Conservation (phyloP, 2,329 filamentous ascomycete genomes). For the Ophiocordyceps robertsii region DNA sequence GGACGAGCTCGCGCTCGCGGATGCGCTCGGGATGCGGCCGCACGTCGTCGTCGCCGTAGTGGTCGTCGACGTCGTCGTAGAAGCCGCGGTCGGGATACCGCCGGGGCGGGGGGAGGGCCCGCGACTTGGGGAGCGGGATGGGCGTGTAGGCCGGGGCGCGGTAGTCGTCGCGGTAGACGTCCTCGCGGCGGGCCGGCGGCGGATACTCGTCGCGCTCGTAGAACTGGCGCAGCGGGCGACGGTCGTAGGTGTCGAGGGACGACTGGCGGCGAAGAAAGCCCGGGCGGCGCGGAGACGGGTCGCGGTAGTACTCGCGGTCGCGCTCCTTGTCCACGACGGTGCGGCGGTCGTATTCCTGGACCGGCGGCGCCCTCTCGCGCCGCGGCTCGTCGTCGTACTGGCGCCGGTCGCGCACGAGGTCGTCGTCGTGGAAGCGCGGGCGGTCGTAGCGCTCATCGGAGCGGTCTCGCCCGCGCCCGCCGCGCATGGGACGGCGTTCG, state of each 20-base stretch:
- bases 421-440: constrained; percentile 33
- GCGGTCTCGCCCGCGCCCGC: constrained; percentile 26
- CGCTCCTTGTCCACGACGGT: constrained; percentile 43
- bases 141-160: constrained; percentile 38
- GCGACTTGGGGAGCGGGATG: constrained; percentile 56
- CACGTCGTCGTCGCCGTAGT: constrained; percentile 60
- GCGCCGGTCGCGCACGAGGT: constrained; percentile 33
- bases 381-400: constrained; percentile 38
- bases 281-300: constrained; percentile 46
- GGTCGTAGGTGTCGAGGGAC: constrained; percentile 81
- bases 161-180: constrained; percentile 32
- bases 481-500: constrained; percentile 30
- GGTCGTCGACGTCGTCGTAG: constrained; percentile 53
- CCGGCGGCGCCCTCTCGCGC: constrained; percentile 17
- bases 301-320: constrained; percentile 31
- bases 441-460: constrained; percentile 38
- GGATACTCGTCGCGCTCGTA: constrained; percentile 48
- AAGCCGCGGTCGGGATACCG: constrained; percentile 40
- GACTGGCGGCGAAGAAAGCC: constrained; percentile 66
- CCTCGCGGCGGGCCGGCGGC: constrained; percentile 38
- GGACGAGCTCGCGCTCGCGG: constrained; percentile 47
- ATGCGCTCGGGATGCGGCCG: constrained; percentile 46
- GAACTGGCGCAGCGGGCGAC: constrained; percentile 42
- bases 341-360: constrained; percentile 33
- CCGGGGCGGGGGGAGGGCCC: constrained; percentile 45